phyloP scores from a whole-genome alignment of 1,284 basidiomycete genomes.

The Puccinia horiana region DNA sequence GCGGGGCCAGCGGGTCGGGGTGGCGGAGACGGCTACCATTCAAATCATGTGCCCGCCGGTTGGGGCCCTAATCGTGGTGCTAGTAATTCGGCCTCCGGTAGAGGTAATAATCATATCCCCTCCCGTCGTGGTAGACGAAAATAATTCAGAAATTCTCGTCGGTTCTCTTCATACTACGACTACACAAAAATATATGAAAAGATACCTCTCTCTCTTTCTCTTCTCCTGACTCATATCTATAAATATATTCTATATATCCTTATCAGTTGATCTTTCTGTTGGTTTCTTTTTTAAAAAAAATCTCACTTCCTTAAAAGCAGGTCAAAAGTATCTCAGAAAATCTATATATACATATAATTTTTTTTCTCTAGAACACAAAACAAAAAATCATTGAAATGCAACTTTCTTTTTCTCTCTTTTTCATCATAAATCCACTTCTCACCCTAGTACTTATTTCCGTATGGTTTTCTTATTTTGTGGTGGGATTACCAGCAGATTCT shows the following conservation, averaged over 20 bases:
- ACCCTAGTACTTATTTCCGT: too few species aligned
- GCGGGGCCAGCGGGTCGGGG: neutral
- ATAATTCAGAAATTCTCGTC: neutral
- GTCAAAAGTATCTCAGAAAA: neutral
- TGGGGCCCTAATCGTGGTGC: constrained; percentile 47
- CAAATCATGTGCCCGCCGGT: constrained; percentile 13
- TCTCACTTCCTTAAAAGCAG: neutral
- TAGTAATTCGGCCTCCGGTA: neutral
- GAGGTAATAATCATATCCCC: constrained; percentile 26
- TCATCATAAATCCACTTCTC: neutral
- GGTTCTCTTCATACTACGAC: neutral
- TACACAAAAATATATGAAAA: neutral
- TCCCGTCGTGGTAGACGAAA: constrained; percentile 43
- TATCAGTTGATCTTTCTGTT: constrained; percentile 1
- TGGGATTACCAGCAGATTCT: too few species aligned
- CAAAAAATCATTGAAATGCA: neutral
- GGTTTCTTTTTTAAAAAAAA: neutral
- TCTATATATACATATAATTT: neutral
- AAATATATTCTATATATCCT: neutral
- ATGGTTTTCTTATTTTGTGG: too few species aligned
- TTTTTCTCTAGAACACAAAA: too few species aligned
- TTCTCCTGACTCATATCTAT: neutral
- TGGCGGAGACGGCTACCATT: neutral
- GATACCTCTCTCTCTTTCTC: neutral
- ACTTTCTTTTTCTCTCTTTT: neutral